Percentiles rank a stretch among this genome's conserved stretches.
Evolutionary conservation across 73 alveolate genomes (phyloP).

Genomic region (Paraurostyla sp.): DNA sequence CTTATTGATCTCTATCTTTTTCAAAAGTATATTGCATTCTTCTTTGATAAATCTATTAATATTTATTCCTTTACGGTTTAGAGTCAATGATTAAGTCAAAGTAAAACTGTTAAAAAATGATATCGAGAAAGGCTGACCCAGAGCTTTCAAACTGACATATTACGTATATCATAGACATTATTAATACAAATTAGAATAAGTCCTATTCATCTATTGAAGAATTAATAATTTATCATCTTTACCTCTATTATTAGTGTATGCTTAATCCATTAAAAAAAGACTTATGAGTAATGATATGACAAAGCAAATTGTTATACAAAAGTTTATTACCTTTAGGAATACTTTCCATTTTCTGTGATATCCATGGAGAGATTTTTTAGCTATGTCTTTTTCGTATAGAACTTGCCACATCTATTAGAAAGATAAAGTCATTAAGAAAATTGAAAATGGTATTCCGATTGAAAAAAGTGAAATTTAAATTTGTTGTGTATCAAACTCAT

Average conservation of each 20-base stretch:
- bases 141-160: background rate
- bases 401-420: background rate
- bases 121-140: background rate
- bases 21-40: background rate
- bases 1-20: background rate
- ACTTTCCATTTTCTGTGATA: background rate
- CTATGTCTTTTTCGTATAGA: background rate
- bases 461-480: background rate
- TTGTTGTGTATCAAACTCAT: background rate
- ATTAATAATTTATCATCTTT: background rate
- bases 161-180: background rate
- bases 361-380: background rate
- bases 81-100: background rate
- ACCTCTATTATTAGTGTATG: background rate
- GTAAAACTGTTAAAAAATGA: constrained; percentile 8
- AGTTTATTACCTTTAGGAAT: background rate
- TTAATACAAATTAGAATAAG: background rate
- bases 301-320: background rate
- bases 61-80: background rate
- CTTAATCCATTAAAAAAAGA: background rate
- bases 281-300: background rate
- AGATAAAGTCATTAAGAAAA: background rate
- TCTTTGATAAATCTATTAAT: background rate
- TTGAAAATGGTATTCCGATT: background rate
- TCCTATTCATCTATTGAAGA: background rate